Evolutionary conservation across 805 yeast species (phyloP).

Genomic region (Blastobotrys muscicola): DNA sequence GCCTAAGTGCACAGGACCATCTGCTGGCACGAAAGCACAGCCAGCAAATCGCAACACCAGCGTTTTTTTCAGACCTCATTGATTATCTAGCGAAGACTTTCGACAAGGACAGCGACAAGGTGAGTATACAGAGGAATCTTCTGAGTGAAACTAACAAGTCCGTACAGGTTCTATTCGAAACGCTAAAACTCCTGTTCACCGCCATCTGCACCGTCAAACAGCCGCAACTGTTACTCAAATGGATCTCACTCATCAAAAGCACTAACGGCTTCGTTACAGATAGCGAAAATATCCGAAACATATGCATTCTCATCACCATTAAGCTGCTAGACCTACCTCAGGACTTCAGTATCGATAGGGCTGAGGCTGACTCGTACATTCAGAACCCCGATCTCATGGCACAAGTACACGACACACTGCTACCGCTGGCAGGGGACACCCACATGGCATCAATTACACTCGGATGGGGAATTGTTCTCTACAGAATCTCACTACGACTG

Average conservation of each 20-base stretch:
- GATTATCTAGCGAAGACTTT: too few relatives aligned
- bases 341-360: slow-evolving; percentile 12
- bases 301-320: slow-evolving; percentile 11
- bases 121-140: background rate
- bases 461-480: slow-evolving; percentile 24
- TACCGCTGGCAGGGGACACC: background rate
- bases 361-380: slow-evolving; percentile 10
- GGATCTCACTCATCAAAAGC: slow-evolving; percentile 6
- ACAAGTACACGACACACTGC: slow-evolving; percentile 13
- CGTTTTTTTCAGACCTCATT: too few relatives aligned
- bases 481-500: slow-evolving; percentile 18
- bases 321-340: slow-evolving; percentile 23
- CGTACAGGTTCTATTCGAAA: slow-evolving; percentile 6
- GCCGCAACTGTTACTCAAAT: slow-evolving; percentile 1
- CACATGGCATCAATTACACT: slow-evolving; percentile 5
- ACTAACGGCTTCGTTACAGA: slow-evolving; percentile 7
- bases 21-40: background rate
- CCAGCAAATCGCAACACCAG: background rate
- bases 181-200: slow-evolving; percentile 8
- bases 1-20: background rate
- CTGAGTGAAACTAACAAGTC: background rate
- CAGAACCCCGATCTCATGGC: slow-evolving; percentile 14
- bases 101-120: too few relatives aligned
- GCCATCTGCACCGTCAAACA: slow-evolving; percentile 7
- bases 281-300: background rate